Evolutionary conservation across 2,329 filamentous ascomycete genomes (phyloP).

Genomic region (Colletotrichum liriopes): DNA sequence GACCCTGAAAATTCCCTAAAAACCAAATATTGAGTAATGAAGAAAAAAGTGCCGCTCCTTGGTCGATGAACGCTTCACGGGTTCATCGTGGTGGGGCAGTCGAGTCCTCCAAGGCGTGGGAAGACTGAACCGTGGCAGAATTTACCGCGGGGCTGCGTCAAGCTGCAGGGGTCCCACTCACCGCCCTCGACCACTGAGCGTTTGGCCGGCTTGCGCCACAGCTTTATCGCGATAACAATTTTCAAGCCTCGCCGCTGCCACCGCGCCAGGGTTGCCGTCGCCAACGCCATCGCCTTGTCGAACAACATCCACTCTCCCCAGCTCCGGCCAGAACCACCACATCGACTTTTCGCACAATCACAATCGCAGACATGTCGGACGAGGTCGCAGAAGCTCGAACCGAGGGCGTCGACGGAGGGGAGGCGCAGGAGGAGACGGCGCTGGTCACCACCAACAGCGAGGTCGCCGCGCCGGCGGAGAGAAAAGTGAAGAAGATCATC

Average conservation of each 20-base stretch:
- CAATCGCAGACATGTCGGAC: conserved; percentile 38
- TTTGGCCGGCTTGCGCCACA: conserved; percentile 31
- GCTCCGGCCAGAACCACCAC: not conserved
- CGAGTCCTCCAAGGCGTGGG: conserved; percentile 21
- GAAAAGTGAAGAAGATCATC: conserved; percentile 91
- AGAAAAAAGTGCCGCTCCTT: conserved; percentile 5
- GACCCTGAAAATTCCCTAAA: conserved; percentile 19
- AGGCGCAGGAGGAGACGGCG: conserved; percentile 42
- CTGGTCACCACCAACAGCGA: conserved; percentile 59
- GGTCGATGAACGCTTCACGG: conserved; percentile 37
- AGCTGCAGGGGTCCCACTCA: conserved; percentile 29
- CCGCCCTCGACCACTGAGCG: conserved; percentile 24
- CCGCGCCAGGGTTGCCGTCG: conserved; percentile 10
- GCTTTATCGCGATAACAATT: conserved; percentile 39
- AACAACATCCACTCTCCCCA: conserved; percentile 9
- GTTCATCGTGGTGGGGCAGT: conserved; percentile 42
- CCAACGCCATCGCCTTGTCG: conserved; percentile 3
- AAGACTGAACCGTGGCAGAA: conserved; percentile 37
- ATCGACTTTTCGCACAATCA: conserved; percentile 1
- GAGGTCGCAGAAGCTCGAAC: conserved; percentile 21
- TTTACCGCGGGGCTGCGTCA: conserved; percentile 42
- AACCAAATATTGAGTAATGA: conserved; percentile 13
- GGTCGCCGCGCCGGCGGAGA: conserved; percentile 63
- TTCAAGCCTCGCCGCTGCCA: conserved; percentile 19
- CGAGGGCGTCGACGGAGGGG: conserved; percentile 10